A percentile compares a stretch with the other conserved stretches of the same genome.
Evolutionary conservation across 1,284 basidiomycete genomes (phyloP).

Genomic region (Ganoderma lingzhi): DNA sequence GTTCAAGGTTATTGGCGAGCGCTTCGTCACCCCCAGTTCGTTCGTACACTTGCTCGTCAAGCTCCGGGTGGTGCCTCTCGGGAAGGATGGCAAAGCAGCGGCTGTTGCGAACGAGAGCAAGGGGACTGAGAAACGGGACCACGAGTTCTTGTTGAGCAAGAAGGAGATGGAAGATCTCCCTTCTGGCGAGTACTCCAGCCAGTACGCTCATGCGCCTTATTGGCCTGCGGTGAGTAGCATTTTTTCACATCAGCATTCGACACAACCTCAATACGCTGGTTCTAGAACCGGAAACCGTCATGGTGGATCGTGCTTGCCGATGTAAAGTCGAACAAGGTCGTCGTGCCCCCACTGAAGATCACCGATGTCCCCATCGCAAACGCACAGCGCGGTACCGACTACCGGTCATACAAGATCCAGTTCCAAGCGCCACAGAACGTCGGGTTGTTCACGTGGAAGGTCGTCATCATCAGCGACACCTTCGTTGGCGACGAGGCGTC

Average conservation of each 20-base stretch:
- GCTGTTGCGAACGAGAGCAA: constrained; percentile 50
- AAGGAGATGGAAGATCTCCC: constrained; percentile 70
- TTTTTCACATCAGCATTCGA: neutral
- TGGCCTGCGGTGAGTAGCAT: constrained; percentile 80
- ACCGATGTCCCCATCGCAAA: constrained; percentile 81
- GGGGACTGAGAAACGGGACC: constrained; percentile 62
- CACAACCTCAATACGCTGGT: neutral
- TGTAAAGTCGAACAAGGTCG: constrained; percentile 87
- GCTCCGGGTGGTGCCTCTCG: constrained; percentile 71
- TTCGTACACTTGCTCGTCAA: constrained; percentile 92
- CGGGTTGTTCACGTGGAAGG: constrained; percentile 91
- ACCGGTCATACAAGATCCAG: constrained; percentile 88
- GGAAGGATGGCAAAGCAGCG: constrained; percentile 37
- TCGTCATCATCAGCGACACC: constrained; percentile 88
- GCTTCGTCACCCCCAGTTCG: constrained; percentile 86
- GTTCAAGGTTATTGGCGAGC: constrained; percentile 96
- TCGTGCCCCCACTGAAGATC: constrained; percentile 91
- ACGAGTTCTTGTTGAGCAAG: constrained; percentile 71
- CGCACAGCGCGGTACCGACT: constrained; percentile 47
- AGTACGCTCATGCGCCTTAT: constrained; percentile 89
- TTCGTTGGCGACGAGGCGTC: constrained; percentile 86
- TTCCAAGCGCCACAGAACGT: constrained; percentile 94
- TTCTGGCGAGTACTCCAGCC: constrained; percentile 50
- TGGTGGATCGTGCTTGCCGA: constrained; percentile 96
- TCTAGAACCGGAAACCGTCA: constrained; percentile 81